A percentile compares a stretch with the other conserved stretches of the same genome.
Conservation (phyloP, 306 rosid species). For the Quercus berberidifolia region DNA sequence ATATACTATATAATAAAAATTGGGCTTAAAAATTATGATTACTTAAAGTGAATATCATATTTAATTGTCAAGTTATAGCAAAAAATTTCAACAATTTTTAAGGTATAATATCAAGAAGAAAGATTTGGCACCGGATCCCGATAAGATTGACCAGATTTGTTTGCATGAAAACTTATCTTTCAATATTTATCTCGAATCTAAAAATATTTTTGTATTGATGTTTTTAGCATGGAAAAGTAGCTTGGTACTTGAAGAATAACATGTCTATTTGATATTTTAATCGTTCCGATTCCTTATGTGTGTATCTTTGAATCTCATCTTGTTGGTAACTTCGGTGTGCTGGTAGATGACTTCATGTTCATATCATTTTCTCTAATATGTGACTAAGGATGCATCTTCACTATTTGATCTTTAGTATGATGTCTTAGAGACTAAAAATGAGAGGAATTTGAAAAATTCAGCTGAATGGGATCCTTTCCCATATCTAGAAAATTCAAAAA, state of each 20-base stretch:
- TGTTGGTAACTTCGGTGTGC: not conserved
- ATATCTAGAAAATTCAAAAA: no score
- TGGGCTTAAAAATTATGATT: no score
- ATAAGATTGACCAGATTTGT: slow-evolving; percentile 87
- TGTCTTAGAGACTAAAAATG: not conserved
- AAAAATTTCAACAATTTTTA: no score
- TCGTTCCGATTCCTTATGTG: not conserved
- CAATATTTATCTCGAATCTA: not conserved
- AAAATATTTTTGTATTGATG: no score
- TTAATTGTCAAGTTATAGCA: no score
- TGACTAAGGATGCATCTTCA: not conserved
- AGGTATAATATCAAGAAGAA: slow-evolving; percentile 29
- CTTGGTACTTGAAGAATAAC: not conserved
- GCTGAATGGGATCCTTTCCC: no score
- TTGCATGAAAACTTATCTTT: slow-evolving; percentile 20
- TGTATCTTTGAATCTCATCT: not conserved
- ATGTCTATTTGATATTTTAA: not conserved
- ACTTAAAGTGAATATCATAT: no score
- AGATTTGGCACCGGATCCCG: slow-evolving; percentile 95
- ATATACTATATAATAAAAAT: no score
- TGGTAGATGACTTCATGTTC: not conserved
- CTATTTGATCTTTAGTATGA: not conserved
- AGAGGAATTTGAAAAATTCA: no score
- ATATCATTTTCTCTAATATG: not conserved
- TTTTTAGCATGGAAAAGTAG: not conserved